Conservation (phyloP, 805 yeast genomes). For the Candida verbasci region DNA sequence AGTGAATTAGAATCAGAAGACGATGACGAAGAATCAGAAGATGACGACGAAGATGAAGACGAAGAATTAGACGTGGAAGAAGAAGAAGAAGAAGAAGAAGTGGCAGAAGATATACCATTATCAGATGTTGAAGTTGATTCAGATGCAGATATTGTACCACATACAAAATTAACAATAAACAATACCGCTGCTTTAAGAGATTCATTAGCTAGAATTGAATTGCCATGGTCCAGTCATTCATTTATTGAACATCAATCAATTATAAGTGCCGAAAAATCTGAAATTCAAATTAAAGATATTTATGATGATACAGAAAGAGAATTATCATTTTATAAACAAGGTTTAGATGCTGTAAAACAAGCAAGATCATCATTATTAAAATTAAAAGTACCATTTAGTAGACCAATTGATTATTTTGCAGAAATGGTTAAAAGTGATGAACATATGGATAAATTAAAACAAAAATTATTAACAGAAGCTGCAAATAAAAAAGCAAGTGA, state of each 20-base stretch:
- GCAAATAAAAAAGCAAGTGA: slow-evolving; percentile 84
- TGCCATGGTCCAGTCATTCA: slow-evolving; percentile 61
- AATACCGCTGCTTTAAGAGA: slow-evolving; percentile 80
- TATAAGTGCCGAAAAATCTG: slow-evolving; percentile 57
- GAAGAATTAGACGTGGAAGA: slow-evolving; percentile 42
- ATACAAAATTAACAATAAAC: slow-evolving; percentile 83
- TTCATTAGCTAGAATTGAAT: slow-evolving; percentile 59
- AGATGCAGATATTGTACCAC: slow-evolving; percentile 92
- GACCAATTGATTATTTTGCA: slow-evolving; percentile 96
- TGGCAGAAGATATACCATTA: slow-evolving; percentile 78
- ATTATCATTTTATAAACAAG: slow-evolving; percentile 91
- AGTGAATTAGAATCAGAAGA: slow-evolving; percentile 27
- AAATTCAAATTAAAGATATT: slow-evolving; percentile 71
- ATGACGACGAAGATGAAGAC: slow-evolving; percentile 29
- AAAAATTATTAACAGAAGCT: slow-evolving; percentile 73
- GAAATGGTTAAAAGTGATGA: slow-evolving; percentile 98
- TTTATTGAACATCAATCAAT: slow-evolving; percentile 84
- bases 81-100: slow-evolving; percentile 52
- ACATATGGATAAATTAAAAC: slow-evolving; percentile 92
- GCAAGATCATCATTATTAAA: slow-evolving; percentile 65
- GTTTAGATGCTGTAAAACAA: slow-evolving; percentile 72
- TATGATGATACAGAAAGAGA: slow-evolving; percentile 96
- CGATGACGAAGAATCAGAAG: slow-evolving; percentile 8
- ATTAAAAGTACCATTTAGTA: slow-evolving; percentile 78
- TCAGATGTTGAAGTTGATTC: slow-evolving; percentile 91